Base-by-base conservation (phyloP, 306 rosid genomes). In the Glycine tomentella region DNA sequence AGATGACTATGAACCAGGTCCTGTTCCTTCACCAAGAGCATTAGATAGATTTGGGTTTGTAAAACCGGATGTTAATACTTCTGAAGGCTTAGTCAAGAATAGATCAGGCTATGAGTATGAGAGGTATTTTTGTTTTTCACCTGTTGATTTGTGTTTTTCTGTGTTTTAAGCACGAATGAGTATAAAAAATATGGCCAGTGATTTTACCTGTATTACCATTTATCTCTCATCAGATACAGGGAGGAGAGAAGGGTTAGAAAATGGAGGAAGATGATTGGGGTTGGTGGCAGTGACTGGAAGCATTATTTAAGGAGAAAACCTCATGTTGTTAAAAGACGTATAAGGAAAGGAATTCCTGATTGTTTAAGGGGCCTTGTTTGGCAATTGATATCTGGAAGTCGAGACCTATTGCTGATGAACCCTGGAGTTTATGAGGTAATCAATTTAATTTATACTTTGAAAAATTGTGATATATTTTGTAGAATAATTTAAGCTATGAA, bases 191-290 rank as follows among this genome's bases (percentile, higher is more conserved):
- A 50, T 78, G 38, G 8, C 25, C 44, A 7, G 52, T 55, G 51
- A 61, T 65, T 75, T 67, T 72, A 57, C 62, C 42, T 72, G 55
- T 49, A 12, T 38, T 31, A 11, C 64, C 16, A 15, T 68, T 9
- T 72, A 55, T 84, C 69, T 62, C 75, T 79, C 44, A 11, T 85
- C 85, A 85, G 86, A 83, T 48, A 74, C 79, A 93, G 84, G 93
- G 99, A 93, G 78, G 96, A 90, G 81, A 89, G 91, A 82, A 90
- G 87, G 83, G 90, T 93, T 77, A 90, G 97, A 82, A 95, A 95
- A 91, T 95, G 99, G 99, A 95, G 99, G 90, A 95, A 93, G 88
- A 95, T 95, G 99, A 91, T 95, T 84, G 99, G 99, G 84, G 97
- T 85, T 63, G 99, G 99, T 76, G 99, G 99, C 80, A 93, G 99